Conservation (phyloP, 2,329 filamentous ascomycete genomes). For the Aspergillus niger region DNA sequence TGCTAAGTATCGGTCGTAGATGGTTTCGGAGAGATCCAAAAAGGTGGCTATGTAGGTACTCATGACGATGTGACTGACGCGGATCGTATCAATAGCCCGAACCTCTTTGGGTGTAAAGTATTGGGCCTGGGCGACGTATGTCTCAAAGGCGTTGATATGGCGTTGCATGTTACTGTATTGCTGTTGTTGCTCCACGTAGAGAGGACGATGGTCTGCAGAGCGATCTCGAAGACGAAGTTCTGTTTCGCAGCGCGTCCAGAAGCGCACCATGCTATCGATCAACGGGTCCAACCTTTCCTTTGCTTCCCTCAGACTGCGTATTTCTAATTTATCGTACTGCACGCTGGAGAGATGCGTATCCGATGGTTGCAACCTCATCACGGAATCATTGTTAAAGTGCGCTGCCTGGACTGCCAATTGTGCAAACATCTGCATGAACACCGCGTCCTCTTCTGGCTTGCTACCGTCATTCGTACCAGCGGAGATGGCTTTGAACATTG, state of each 20-base stretch:
- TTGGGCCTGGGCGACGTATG: neutral
- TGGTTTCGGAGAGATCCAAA: neutral
- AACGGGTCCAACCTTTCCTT: neutral
- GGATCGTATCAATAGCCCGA: neutral
- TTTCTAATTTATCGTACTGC: neutral
- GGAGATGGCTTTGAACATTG: too few relatives aligned
- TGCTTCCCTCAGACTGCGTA: neutral
- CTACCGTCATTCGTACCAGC: neutral
- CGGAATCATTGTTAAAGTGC: neutral
- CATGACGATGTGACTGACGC: neutral
- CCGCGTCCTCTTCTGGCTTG: neutral
- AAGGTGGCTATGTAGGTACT: neutral
- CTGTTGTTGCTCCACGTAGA: neutral
- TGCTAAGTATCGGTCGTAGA: neutral
- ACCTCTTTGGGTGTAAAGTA: neutral
- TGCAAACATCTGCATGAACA: neutral
- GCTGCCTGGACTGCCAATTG: neutral
- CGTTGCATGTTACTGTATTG: neutral
- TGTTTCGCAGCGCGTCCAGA: neutral
- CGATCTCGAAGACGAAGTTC: neutral
- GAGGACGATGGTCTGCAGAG: neutral
- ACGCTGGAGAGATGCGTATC: neutral
- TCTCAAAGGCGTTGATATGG: neutral
- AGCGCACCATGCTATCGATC: neutral
- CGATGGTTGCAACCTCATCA: neutral